A percentile compares a stretch with the other conserved stretches of the same genome.
Evolutionary conservation across 805 yeast genomes (phyloP).

Genomic region (Saccharomycopsis malanga): DNA sequence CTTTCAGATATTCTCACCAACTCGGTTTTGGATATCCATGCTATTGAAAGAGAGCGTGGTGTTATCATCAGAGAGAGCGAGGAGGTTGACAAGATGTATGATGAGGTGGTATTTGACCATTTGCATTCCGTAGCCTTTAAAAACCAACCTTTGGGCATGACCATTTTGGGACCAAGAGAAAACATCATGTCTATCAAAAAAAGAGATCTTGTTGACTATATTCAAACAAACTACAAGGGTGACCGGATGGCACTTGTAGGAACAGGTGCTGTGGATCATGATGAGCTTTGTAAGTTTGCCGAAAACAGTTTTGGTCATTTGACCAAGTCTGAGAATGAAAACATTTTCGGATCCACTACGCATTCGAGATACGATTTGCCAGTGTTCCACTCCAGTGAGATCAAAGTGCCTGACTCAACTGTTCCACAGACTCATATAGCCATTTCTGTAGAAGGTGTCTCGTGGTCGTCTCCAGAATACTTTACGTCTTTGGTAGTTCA

Average conservation of each 20-base stretch:
- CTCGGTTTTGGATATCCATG: slow-evolving; percentile 71
- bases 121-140: slow-evolving; percentile 87
- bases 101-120: slow-evolving; percentile 96
- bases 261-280: slow-evolving; percentile 90
- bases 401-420: slow-evolving; percentile 72
- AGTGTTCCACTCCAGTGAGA: slow-evolving; percentile 77
- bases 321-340: slow-evolving; percentile 43
- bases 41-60: slow-evolving; percentile 93
- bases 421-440: slow-evolving; percentile 90
- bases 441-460: slow-evolving; percentile 93
- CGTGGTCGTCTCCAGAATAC: slow-evolving; percentile 95
- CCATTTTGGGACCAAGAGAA: slow-evolving; percentile 90
- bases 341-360: slow-evolving; percentile 63
- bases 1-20: slow-evolving; percentile 83
- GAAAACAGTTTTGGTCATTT: slow-evolving; percentile 69
- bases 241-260: slow-evolving; percentile 98
- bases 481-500: slow-evolving; percentile 93
- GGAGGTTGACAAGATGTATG: slow-evolving; percentile 97
- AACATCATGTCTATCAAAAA: slow-evolving; percentile 76
- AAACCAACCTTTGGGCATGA: slow-evolving; percentile 91
- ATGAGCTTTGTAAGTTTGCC: slow-evolving; percentile 70
- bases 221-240: slow-evolving; percentile 81
- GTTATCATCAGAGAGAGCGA: slow-evolving; percentile 95
- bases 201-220: slow-evolving; percentile 71
- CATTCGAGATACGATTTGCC: slow-evolving; percentile 60